Base-by-base conservation (phyloP, 495 filamentous ascomycete genomes). In the Daldinia vernicosa region DNA sequence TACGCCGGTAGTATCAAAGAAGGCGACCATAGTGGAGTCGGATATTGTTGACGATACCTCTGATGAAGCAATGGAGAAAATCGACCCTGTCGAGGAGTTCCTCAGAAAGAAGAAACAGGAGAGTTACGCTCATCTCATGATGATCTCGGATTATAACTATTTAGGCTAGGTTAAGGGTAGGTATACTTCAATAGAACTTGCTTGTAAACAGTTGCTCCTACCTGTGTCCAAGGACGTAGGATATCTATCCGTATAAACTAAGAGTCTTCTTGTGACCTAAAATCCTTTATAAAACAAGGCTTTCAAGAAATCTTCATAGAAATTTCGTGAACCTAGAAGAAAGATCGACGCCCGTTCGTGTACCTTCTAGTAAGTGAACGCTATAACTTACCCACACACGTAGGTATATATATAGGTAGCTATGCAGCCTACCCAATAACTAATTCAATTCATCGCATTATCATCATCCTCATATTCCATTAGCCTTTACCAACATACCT, bases 41-140 rank as follows among this genome's bases (percentile, higher is more conserved):
- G 53, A 6, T 35, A 30, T n/a, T 35, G 27, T 11, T 17, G 19
- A n/a, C n/a, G 3, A 19, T 22, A 3, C 7, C 4, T 8, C 27
- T 53, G 17, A 4, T 19, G 40, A 50, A 2, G 12, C 15, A 43
- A 17, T 12, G 40, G 60, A 52, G 3, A 8, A n/a, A 11, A 24
- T 52, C 3, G 52, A 73, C 24, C 40, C 65, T 7, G 55, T 32
- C 4, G 12, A 40, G 30, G 55, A 61, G 27, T 73, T 73, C 47
- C 33, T 73, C 5, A 52, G 19, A 32, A 73, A 58, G 56, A 73
- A 73, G 66, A 64, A 35, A 35, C 22, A 35, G 33, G 70, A 73
- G 57, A 35, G 4, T 4, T 24, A 73, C 37, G 70, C 70, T 32
- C 65, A 73, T 30, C 45, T 73, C 17, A 73, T 73, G 70, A 73